Base-by-base conservation (phyloP, 768 basidiomycete genomes). In the Butyriboletus loyo region DNA sequence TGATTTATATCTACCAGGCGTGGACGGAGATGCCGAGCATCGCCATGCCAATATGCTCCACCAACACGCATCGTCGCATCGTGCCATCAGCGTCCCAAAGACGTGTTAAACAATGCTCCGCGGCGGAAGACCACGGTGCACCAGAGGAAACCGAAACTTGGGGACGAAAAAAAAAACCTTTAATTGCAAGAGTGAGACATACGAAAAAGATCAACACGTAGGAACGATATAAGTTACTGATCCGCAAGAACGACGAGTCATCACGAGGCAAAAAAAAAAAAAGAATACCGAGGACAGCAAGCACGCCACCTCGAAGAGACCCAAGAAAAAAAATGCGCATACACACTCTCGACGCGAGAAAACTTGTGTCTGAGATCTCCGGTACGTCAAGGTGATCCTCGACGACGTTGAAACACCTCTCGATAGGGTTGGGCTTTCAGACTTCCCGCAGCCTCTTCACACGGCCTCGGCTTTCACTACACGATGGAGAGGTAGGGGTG, bases 401-500 rank as follows among this genome's bases (percentile, higher is more conserved):
- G n/a, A n/a, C n/a, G n/a, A n/a, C n/a, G n/a, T n/a, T n/a, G n/a
- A n/a, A n/a, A 31, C 31, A 14, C 31, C 14, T 32, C 31, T 15
- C 31, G 31, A 14, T 14, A 5, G 27, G 27, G 8, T n/a, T n/a
- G n/a, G n/a, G n/a, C 11, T 5, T 15, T 53, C 45, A 64, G 9
- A 17, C 70, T 38, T 76, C 75, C 34, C 77, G 72, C 32, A 60
- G 71, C 43, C 75, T 70, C 65, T 83, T 83, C 35, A 73, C 50
- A n/a, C 70, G 73, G 1, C 81, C 79, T 54, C 75, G 77, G 47
- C 67, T 70, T 45, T 83, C 81, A 5, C 81, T 82, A 44, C 7
- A 45, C 19, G 42, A 9, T 9, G 3, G 25, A 1, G 24, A 19
- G 10, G n/a, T 19, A n/a, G n/a, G 19, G 6, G 36, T 46, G 10